Evolutionary conservation across 768 basidiomycete genomes (phyloP), one percentile per base, ranked within the genome.

Genomic region (Boletus insuetus): DNA sequence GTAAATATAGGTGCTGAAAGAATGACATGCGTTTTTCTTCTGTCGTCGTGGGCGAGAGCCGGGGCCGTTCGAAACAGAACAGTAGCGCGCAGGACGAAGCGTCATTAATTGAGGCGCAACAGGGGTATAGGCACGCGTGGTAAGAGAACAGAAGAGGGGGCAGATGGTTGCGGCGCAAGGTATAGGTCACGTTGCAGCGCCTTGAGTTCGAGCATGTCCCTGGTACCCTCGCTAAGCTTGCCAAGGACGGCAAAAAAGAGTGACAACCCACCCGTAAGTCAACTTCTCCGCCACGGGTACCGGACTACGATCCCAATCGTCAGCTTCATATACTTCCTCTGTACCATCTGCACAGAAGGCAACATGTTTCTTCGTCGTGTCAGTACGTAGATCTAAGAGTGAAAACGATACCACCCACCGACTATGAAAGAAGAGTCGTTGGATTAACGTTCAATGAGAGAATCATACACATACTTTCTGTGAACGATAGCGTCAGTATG

Each of bases 301-400:
- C 3, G 89, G 88, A 2, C 86, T 87, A 16, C 89, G 78, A 67
- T 91, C 89, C 89, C 89, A 90, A 53, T 88, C 87, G 66, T 91
- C 89, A 4, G 86, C 89, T 32, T 77, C 68, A 64, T 79, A 79
- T 12, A 90, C 74, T 65, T 87, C 77, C 55, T 86, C 82, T 13
- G 74, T 71, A 50, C 77, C 79, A 3, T 79, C 73, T 4, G 73
- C 74, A 43, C 81, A 79, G 59, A 89, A 91, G 9, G 79, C 79
- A 31, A 91, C 89, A 32, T 77, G 79, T 71, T 89, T 87, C 57
- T 69, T 56, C 19, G 12, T 8, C 19, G 6, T 11, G 41, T 65
- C 46, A 64, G 48, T 31, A 24, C 3, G 13, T 13, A 16, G 16
- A 31, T 12, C 4, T 20, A 7, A 8, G 38, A 0, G 9, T 6